Evolutionary conservation across 495 filamentous ascomycete species (phyloP).

Genomic region (Pyrenula massariospora): DNA sequence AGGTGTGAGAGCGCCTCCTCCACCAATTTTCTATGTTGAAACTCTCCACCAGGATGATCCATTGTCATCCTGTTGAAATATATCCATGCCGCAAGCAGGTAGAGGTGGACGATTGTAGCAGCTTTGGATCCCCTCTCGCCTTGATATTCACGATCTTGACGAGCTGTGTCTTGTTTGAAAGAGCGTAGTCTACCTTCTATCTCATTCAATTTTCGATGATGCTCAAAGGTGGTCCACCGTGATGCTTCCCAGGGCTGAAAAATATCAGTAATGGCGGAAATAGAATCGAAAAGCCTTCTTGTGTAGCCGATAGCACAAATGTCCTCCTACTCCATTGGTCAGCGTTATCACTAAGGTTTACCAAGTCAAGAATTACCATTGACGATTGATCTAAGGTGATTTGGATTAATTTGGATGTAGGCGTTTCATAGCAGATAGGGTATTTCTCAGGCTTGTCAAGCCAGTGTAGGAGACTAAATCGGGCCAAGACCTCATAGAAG

Average conservation of each 20-base stretch:
- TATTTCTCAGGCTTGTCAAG: slow-evolving; percentile 7
- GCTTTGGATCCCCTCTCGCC: slow-evolving; percentile 3
- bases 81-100: slow-evolving; percentile 11
- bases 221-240: slow-evolving; percentile 2
- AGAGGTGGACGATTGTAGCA: slow-evolving; percentile 10
- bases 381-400: slow-evolving; percentile 4
- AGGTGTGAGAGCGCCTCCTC: slow-evolving; percentile 10
- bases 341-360: slow-evolving; percentile 3
- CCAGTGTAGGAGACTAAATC: slow-evolving; percentile 13
- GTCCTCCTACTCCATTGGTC: slow-evolving; percentile 6
- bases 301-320: slow-evolving; percentile 7
- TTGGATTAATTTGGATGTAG: slow-evolving; percentile 8
- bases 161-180: slow-evolving; percentile 5
- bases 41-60: slow-evolving; percentile 8
- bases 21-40: slow-evolving; percentile 11
- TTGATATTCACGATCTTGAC: slow-evolving; percentile 7
- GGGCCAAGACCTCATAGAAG: slow-evolving; percentile 9
- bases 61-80: slow-evolving; percentile 11
- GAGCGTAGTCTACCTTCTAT: not conserved
- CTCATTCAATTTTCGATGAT: slow-evolving; percentile 6
- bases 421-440: slow-evolving; percentile 3
- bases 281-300: slow-evolving; percentile 8
- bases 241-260: slow-evolving; percentile 3
- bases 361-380: slow-evolving; percentile 4
- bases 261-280: slow-evolving; percentile 10